Evolutionary conservation across 1,284 basidiomycete species (phyloP).

Genomic region (Sporisorium sorghi): DNA sequence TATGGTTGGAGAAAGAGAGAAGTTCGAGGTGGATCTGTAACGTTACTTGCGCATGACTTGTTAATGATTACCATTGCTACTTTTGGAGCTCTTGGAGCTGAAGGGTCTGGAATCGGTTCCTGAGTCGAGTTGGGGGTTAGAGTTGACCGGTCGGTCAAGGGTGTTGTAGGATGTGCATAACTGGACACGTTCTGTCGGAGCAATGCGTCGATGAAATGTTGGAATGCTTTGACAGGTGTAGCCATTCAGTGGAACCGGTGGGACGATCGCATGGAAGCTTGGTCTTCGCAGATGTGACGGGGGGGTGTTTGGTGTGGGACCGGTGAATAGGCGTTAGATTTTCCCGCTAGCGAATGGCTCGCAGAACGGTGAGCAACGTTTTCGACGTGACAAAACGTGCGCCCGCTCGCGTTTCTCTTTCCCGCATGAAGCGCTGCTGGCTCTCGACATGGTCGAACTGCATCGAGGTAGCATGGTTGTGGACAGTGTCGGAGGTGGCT

Average conservation of each 20-base stretch:
- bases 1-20: background rate
- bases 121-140: constrained; percentile 1
- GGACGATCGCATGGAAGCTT: background rate
- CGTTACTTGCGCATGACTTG: background rate
- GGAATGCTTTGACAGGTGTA: too few species aligned
- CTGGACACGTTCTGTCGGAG: constrained; percentile 6
- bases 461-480: background rate
- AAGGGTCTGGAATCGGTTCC: background rate
- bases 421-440: background rate
- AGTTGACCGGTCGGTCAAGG: constrained; percentile 4
- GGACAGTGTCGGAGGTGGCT: background rate
- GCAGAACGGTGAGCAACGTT: background rate
- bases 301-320: background rate
- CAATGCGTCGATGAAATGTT: too few species aligned
- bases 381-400: background rate
- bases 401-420: background rate
- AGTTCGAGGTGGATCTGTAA: background rate
- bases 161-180: background rate
- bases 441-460: too few species aligned
- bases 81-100: background rate
- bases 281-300: background rate
- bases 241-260: too few species aligned
- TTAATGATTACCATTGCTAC: background rate
- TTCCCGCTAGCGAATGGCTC: background rate
- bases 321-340: background rate